Evolutionary conservation across 2,329 filamentous ascomycete genomes (phyloP), one percentile per base, ranked within the genome.

Genomic region (Alternaria gaisen): DNA sequence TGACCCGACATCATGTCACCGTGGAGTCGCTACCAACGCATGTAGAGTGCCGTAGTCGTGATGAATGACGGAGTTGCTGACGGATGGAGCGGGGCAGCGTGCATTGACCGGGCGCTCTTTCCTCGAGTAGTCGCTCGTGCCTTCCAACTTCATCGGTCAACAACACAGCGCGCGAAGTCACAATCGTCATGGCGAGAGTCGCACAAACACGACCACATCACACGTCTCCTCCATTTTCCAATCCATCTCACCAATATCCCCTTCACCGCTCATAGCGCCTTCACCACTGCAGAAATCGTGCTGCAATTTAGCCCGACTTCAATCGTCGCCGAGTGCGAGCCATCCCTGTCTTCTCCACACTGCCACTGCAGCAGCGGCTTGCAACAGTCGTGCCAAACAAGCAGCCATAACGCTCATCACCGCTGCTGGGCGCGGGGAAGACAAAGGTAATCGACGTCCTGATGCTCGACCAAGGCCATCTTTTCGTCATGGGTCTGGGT

Each of bases 321-420:
- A 54, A 53, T 58, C 50, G 36, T 56, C 28, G 53, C 53, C 34
- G 47, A 52, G 53, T 41, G 55, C 42, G 40, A 20, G 30, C 55
- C 59, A 67, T 63, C 66, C 66, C 62, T 63, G 66, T 58, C 52
- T 53, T 53, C 59, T 65, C 63, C 63, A 59, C 66, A 60, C 64
- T 20, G 53, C 36, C 58, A 59, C 58, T 63, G 64, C 62, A 60
- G 51, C 57, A 44, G 47, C 56, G 48, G 55, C 55, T 56, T 53
- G 61, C 58, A 60, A 51, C 44, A 55, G 41, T 55, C 43, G 52
- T 42, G 28, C 43, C 14, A 42, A 47, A 54, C 53, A 43, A 61
- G 51, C 57, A 44, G 22, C 34, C 28, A 42, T 30, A 38, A 52
- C 61, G 55, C 57, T 42, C 44, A 54, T 60, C 30, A 42, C 42